Evolutionary conservation across 2,329 filamentous ascomycete genomes (phyloP).

Genomic region (Sclerotinia trifoliorum): DNA sequence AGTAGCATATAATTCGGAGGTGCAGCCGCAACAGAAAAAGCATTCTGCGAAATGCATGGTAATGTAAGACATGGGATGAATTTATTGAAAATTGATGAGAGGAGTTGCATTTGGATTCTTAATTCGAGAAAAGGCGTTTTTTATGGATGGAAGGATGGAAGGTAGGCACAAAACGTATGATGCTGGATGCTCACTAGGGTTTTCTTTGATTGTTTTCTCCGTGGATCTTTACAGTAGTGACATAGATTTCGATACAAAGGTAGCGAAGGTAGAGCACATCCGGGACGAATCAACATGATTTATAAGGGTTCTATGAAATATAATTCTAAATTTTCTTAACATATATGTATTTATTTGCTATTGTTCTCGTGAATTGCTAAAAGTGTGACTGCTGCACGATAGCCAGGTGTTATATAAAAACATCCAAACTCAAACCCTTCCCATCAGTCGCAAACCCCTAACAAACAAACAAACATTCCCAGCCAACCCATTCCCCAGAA

Average conservation of each 20-base stretch:
- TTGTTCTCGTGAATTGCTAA: neutral
- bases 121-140: neutral
- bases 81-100: neutral
- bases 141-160: neutral
- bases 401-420: neutral
- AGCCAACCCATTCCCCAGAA: neutral
- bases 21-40: neutral
- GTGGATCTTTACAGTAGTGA: neutral
- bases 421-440: neutral
- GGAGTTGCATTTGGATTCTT: neutral
- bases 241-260: neutral
- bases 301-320: neutral
- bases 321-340: neutral
- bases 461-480: neutral
- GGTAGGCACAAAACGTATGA: neutral
- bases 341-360: neutral
- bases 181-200: neutral
- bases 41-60: conserved; percentile 1
- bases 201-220: neutral
- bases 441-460: neutral
- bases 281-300: neutral
- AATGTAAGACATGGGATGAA: neutral
- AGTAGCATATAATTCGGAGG: neutral
- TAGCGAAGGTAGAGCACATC: neutral
- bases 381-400: neutral